These are phyloP conservation scores for Ophiostoma sp. DNA, from an alignment of 2,329 filamentous ascomycete species.

Conservation along the genomic window DNA sequence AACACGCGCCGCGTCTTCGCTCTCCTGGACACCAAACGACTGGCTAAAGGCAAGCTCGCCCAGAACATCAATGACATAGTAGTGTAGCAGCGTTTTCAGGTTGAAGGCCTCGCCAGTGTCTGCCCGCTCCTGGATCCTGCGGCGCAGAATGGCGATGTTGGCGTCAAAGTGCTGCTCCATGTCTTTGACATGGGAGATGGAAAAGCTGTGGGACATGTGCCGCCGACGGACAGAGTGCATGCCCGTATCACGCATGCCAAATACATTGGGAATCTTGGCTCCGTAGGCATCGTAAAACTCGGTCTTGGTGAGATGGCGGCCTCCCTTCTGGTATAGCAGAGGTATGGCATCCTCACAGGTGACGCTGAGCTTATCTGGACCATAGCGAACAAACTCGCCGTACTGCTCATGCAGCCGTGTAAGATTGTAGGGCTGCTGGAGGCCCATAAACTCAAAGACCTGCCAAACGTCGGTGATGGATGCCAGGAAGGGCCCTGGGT, in stretches of 20 bases:
- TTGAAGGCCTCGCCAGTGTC: neutral
- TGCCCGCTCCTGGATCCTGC: conserved; percentile 31
- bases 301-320: conserved; percentile 33
- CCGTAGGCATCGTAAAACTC: conserved; percentile 36
- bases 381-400: conserved; percentile 32
- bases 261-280: conserved; percentile 33
- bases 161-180: conserved; percentile 36
- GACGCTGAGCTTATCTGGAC: conserved; percentile 33
- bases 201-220: conserved; percentile 35
- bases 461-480: conserved; percentile 33
- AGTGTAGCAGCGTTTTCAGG: neutral
- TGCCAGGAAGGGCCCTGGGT: conserved; percentile 33
- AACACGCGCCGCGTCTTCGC: neutral
- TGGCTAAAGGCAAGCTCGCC: neutral
- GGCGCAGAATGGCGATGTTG: conserved; percentile 32
- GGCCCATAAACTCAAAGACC: conserved; percentile 28
- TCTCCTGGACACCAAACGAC: neutral
- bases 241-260: conserved; percentile 34
- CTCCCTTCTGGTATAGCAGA: conserved; percentile 28
- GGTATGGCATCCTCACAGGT: conserved; percentile 32
- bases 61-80: neutral
- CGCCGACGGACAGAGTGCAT: conserved; percentile 29
- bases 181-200: conserved; percentile 33
- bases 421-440: conserved; percentile 30
- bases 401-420: conserved; percentile 30